Base-by-base conservation (phyloP, 805 yeast genomes). In the Ogataea allantospora region DNA sequence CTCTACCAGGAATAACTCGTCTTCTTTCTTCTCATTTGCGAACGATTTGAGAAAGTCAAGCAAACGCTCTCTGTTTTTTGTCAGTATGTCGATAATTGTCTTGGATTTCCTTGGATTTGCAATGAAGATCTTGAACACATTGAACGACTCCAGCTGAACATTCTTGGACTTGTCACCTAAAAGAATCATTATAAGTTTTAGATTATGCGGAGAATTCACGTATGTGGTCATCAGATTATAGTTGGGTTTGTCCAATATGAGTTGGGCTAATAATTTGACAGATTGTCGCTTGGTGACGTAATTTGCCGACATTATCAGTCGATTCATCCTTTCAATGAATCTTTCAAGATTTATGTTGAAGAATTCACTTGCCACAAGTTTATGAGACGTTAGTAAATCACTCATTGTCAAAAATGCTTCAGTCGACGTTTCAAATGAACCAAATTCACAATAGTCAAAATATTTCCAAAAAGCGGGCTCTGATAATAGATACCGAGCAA, bases 261-360 rank as follows among this genome's bases (percentile, higher is more conserved):
- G 67, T 35, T 80, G 82, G 11, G 83, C 75, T 42, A 89, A 68
- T 21, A 93, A 66, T 51, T 83, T 83, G 22, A 88, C 77, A 22
- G 95, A 80, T 63, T 91, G 98, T 46, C 99, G 77, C 57, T 88
- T 88, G 2, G 95, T 88, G 20, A 93, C 97, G 60, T 93, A 93
- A 60, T 85, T 88, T 11, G 79, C 76, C 30, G 87, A 82, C 30
- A 78, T 75, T 43, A 93, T 80, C 42, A 91, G 65, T 38, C 70
- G 70, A 58, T 87, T 88, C 48, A 88, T 81, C 44, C 68, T 65
- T 22, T 59, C 56, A 14, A 80, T 80, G 60, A 93, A 87, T 22
- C 55, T 57, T 4, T 70, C 76, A 36, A 78, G 67, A 55, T 87
- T 77, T 2, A 54, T 57, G 19, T 67, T 67, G 49, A 91, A 73